Evolutionary conservation across 2,329 filamentous ascomycete genomes (phyloP).

Genomic region (Fusarium nematophilum): DNA sequence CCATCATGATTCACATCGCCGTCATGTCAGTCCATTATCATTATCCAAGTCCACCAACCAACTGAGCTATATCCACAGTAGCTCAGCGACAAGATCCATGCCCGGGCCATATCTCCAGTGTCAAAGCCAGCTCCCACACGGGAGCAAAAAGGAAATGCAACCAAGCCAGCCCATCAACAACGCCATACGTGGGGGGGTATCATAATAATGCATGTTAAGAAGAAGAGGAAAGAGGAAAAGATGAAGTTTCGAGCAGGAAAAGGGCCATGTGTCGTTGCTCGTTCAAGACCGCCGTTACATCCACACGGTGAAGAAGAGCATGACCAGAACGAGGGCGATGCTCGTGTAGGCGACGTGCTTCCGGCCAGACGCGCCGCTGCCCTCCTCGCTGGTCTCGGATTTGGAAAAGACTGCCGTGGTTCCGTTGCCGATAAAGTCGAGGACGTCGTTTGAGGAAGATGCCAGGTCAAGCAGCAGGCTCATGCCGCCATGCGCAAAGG

Average conservation of each 20-base stretch:
- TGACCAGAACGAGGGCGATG: slow-evolving; percentile 43
- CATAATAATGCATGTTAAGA: slow-evolving; percentile 35
- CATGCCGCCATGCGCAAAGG: slow-evolving; percentile 82
- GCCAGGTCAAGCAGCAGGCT: slow-evolving; percentile 88
- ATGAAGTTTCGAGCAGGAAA: slow-evolving; percentile 1
- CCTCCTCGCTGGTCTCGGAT: slow-evolving; percentile 72
- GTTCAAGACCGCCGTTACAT: too few relatives aligned
- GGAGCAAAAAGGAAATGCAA: slow-evolving; percentile 5
- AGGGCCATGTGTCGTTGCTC: too few relatives aligned
- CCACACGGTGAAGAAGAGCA: slow-evolving; percentile 45
- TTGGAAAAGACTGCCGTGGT: slow-evolving; percentile 87
- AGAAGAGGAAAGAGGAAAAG: slow-evolving; percentile 14
- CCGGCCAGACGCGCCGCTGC: slow-evolving; percentile 65
- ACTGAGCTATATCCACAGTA: slow-evolving; percentile 17
- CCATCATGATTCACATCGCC: slow-evolving; percentile 32
- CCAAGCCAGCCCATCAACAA: slow-evolving; percentile 37
- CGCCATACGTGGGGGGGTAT: slow-evolving; percentile 43
- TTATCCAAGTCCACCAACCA: slow-evolving; percentile 31
- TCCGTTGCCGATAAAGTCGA: slow-evolving; percentile 90
- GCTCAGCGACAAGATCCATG: slow-evolving; percentile 22
- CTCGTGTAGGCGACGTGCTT: slow-evolving; percentile 45
- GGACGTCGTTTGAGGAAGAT: slow-evolving; percentile 77
- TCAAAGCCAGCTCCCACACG: slow-evolving; percentile 6
- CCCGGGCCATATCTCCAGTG: slow-evolving; percentile 21
- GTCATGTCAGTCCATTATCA: slow-evolving; percentile 39